These are phyloP conservation scores for Cylindrotheca closterium DNA, from an alignment of 108 stramenopile species.

Conservation along the genomic window DNA sequence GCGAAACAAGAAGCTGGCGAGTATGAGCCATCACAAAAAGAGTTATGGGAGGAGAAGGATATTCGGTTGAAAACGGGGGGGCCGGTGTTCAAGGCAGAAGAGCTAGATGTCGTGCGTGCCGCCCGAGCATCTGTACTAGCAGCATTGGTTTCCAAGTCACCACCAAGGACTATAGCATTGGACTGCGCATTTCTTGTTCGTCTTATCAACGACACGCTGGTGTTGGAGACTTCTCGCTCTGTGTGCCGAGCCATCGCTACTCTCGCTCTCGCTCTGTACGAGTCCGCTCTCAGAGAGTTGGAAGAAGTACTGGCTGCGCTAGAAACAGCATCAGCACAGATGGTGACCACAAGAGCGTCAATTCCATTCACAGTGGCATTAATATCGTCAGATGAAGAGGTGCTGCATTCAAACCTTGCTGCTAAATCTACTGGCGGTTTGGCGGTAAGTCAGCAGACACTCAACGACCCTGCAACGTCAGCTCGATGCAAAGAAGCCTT, in stretches of 20 bases:
- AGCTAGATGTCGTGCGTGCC: slow-evolving; percentile 65
- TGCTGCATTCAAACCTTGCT: slow-evolving; percentile 30
- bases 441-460: neutral
- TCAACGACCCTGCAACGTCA: slow-evolving; percentile 44
- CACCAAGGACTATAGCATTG: slow-evolving; percentile 34
- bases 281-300: slow-evolving; percentile 44
- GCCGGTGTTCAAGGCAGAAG: slow-evolving; percentile 71
- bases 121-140: slow-evolving; percentile 52
- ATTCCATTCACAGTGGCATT: slow-evolving; percentile 50
- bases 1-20: slow-evolving; percentile 21
- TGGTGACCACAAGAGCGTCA: neutral
- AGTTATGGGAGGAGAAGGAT: slow-evolving; percentile 42
- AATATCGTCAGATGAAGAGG: slow-evolving; percentile 44
- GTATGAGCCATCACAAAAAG: neutral
- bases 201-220: slow-evolving; percentile 37
- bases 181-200: slow-evolving; percentile 40
- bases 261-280: slow-evolving; percentile 63
- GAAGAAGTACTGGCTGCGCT: slow-evolving; percentile 4
- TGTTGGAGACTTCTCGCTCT: slow-evolving; percentile 56
- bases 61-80: slow-evolving; percentile 75
- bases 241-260: slow-evolving; percentile 67
- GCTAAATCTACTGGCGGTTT: slow-evolving; percentile 12
- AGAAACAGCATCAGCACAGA: neutral
- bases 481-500: slow-evolving; percentile 72
- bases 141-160: slow-evolving; percentile 49